These are phyloP conservation scores for Neostapfia colusana DNA, from an alignment of 176 grass and related monocot genomes.

Conservation along the genomic window DNA sequence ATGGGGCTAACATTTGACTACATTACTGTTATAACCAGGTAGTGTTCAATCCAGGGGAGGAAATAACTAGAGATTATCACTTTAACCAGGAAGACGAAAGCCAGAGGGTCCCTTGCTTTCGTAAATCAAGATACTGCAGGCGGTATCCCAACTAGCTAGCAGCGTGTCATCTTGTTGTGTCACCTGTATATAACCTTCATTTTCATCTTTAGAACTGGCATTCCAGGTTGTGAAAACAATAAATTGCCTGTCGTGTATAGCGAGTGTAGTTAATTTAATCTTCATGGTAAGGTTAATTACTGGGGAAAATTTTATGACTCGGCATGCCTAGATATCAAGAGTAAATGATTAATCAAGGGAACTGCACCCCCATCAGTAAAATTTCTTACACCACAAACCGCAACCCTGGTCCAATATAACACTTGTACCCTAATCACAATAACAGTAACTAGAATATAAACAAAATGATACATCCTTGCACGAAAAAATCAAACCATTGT, in stretches of 20 bases:
- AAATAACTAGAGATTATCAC: slow-evolving; percentile 94
- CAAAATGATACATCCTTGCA: background rate
- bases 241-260: background rate
- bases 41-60: slow-evolving; percentile 90
- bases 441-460: slow-evolving; percentile 20
- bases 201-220: background rate
- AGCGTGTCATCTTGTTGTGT: background rate
- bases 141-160: slow-evolving; percentile 73
- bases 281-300: background rate
- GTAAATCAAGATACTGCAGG: slow-evolving; percentile 73
- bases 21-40: slow-evolving; percentile 54
- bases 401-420: slow-evolving; percentile 47
- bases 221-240: background rate
- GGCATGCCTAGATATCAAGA: no score
- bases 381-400: slow-evolving; percentile 13
- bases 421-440: slow-evolving; percentile 41
- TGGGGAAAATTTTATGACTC: background rate
- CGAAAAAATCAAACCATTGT: no score
- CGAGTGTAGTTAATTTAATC: background rate
- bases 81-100: slow-evolving; percentile 94
- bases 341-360: background rate
- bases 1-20: background rate
- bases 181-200: background rate
- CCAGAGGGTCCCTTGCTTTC: slow-evolving; percentile 83
- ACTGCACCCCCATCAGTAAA: background rate